Evolutionary conservation across 306 rosid genomes (phyloP), one percentile per base, ranked within the genome.

Genomic region (Cucumis cinereus): DNA sequence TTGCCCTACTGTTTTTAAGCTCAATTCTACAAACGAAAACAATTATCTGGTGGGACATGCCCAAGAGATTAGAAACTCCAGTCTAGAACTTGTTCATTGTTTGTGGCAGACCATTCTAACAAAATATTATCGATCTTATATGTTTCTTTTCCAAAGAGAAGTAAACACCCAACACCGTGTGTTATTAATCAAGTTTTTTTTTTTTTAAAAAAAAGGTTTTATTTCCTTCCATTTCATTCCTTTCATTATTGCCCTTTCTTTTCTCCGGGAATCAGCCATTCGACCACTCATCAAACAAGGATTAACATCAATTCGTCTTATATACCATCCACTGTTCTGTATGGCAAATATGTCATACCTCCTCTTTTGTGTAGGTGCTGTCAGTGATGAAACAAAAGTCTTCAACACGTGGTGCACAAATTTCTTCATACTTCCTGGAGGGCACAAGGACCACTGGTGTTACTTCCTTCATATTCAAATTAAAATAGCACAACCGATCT

Each of bases 301-400:
- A 13, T 68, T 45, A 12, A 43, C 33, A 68, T 68, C 8, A 24
- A 43, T 69, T 22, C 20, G 23, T 69, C 56, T 8, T 13, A 66
- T 66, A 66, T 11, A 38, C 73, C 17, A 66, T 40, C 52, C 73
- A 40, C 73, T 38, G 10, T 40, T 38, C 52, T 40, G 53, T n/a
- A 66, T 66, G 33, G 73, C 16, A 49, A 49, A 62, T 30, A 47
- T 54, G 52, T 20, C 79, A 79, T 82, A 89, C 94, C 85, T 89
- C 88, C 57, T 86, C 87, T 82, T 79, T 89, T 1, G 85, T 81
- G 85, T 84, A 89, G 47, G 88, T 87, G 80, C 84, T 81, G 83
- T 84, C 91, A 6, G 94, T 89, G 80, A 89, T 87, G 84, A 86
- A 76, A 57, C 94, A 89, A 79, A 87, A 84, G 20, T 86, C 91